Evolutionary conservation across 495 filamentous ascomycete species (phyloP).

Genomic region (Daldinia caldariorum): DNA sequence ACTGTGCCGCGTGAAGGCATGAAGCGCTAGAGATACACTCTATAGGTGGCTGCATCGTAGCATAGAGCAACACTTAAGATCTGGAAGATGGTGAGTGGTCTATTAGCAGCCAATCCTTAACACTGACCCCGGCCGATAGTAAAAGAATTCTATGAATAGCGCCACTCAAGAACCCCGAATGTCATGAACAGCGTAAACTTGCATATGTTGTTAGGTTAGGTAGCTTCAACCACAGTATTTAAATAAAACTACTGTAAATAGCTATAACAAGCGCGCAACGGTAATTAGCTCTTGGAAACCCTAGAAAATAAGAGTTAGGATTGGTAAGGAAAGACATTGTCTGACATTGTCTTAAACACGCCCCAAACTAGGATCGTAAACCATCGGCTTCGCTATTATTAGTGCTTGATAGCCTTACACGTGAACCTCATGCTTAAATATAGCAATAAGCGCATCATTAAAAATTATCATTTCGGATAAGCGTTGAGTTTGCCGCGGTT

Average conservation of each 20-base stretch:
- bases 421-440: neutral
- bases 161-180: neutral
- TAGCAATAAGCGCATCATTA: neutral
- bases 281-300: constrained; percentile 8
- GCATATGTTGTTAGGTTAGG: neutral
- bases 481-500: neutral
- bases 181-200: constrained; percentile 20
- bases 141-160: neutral
- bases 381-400: constrained; percentile 2
- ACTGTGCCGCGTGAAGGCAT: constrained; percentile 35
- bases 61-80: constrained; percentile 27
- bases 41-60: constrained; percentile 12
- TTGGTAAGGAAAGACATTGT: constrained; percentile 35
- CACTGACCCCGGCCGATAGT: constrained; percentile 11
- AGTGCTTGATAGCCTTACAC: neutral
- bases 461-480: neutral
- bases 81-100: constrained; percentile 13
- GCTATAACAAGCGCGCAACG: neutral
- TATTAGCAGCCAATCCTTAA: constrained; percentile 13
- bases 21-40: constrained; percentile 4
- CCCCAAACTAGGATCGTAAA: neutral
- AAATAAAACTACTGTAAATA: constrained; percentile 1
- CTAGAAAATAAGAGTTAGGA: neutral
- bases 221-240: neutral
- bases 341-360: constrained; percentile 12